Evolutionary conservation across 345 rosid genomes (phyloP).

Genomic region (Erysimum cheiranthoides): DNA sequence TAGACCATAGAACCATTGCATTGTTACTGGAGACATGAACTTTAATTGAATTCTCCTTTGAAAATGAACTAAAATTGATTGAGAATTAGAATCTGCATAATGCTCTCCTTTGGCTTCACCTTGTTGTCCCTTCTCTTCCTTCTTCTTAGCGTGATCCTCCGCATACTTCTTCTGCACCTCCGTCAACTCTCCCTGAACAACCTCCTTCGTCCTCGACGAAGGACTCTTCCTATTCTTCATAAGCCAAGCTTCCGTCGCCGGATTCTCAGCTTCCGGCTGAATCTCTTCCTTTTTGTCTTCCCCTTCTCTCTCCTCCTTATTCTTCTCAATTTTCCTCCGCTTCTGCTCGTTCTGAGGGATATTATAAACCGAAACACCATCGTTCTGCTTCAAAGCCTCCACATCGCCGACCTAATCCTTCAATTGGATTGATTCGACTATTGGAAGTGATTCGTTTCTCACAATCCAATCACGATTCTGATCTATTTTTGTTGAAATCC

Average conservation of each 20-base stretch:
- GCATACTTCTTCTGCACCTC: constrained; percentile 99
- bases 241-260: constrained; percentile 82
- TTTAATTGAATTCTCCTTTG: no score
- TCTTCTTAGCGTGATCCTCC: constrained; percentile 93
- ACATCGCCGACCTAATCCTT: constrained; percentile 79
- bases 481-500: no score
- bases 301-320: constrained; percentile 51
- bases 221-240: constrained; percentile 88
- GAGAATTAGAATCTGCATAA: constrained; percentile 68
- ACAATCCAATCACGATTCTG: no score
- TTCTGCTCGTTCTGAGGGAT: constrained; percentile 87
- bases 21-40: no score
- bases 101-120: constrained; percentile 77
- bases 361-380: constrained; percentile 77
- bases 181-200: constrained; percentile 72
- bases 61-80: no score
- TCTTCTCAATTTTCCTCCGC: constrained; percentile 68
- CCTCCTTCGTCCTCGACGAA: constrained; percentile 96
- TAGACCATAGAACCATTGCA: no score
- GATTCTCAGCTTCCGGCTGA: constrained; percentile 69
- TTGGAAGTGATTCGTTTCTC: no score
- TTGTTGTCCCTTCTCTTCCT: constrained; percentile 75
- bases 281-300: constrained; percentile 49
- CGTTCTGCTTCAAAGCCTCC: constrained; percentile 64
- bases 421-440: no score